Evolutionary conservation across 257 asterid species (phyloP), one percentile per base, ranked within the genome.

Genomic region (Solanum rostratum): DNA sequence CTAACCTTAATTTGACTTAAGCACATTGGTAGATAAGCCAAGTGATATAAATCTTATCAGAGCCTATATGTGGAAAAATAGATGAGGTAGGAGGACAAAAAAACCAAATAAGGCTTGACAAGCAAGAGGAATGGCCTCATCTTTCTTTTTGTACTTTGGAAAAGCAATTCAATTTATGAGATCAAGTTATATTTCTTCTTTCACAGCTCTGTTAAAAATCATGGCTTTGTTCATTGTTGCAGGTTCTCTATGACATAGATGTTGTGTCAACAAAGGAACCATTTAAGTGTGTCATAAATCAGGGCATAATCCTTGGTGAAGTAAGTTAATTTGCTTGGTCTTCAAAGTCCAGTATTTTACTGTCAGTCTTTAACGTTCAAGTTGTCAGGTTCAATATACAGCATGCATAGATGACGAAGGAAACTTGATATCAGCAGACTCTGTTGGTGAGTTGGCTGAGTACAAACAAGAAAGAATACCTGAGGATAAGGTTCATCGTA

Each of bases 261-360:
- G 93, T 90, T 53, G 98, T 95, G 79, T 94, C 99, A 79, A 95
- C 93, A 29, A 90, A 88, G 92, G 98, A 97, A 88, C 99, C 99
- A 69, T 97, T 97, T 86, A 92, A 97, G 84, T 93, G 99, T 88
- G 99, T 97, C 90, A 97, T 97, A 89, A 97, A 97, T 89, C 99
- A 97, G 91, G 99, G 99, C 87, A 93, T 97, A 80, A 97, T 97
- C 88, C 97, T 97, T 79, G 99, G 99, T 65, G 99, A 97, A 91
- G 99, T 97, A 91, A 91, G 94, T 85, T 63, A 43, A 55, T 76
- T 91, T 81, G 68, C 68, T 69, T 53, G 39, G 71, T 86, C 70
- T 82, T 68, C 73, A 46, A 84, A 81, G 62, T 69, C 59, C 76
- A 80, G 71, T 74, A 53, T 85, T 53, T 83, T 81, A 33, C 62